These are phyloP conservation scores for Mycena vitilis DNA, from an alignment of 768 basidiomycete genomes.

Conservation along the genomic window DNA sequence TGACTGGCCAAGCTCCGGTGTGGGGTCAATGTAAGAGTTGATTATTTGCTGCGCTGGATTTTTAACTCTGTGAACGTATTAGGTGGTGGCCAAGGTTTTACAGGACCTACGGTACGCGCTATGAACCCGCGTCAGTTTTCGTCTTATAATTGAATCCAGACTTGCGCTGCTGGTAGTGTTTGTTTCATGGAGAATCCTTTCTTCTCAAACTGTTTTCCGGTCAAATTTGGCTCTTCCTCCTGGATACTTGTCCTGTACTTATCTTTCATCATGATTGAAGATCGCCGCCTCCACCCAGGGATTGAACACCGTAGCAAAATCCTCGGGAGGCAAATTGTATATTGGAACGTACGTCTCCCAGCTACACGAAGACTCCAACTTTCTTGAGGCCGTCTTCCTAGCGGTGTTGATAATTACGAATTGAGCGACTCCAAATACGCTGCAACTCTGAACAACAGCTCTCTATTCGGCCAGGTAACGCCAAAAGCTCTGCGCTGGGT, in stretches of 20 bases:
- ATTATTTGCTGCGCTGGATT: background rate
- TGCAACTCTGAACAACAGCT: constrained; percentile 47
- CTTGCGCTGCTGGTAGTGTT: background rate
- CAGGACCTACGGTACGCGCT: constrained; percentile 21
- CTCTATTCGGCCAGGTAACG: constrained; percentile 56
- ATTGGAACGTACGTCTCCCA: constrained; percentile 48
- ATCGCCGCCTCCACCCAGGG: constrained; percentile 33
- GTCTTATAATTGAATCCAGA: background rate
- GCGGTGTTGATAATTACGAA: constrained; percentile 57
- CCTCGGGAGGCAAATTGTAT: constrained; percentile 54
- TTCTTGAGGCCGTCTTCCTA: background rate
- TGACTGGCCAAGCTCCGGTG: constrained; percentile 1
- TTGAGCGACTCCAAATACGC: constrained; percentile 52
- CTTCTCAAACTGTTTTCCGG: constrained; percentile 23
- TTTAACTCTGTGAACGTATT: background rate
- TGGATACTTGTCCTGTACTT: background rate
- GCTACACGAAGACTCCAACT: background rate
- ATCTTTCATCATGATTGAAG: background rate
- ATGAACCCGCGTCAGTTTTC: too few relatives aligned
- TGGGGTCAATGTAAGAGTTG: constrained; percentile 24
- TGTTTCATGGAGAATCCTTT: constrained; percentile 13
- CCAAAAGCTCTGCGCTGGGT: constrained; percentile 67
- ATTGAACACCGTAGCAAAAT: constrained; percentile 50
- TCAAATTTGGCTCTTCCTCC: background rate
- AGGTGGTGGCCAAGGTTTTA: constrained; percentile 21